These are phyloP conservation scores for Hypoxylon sp. DNA, from an alignment of 2,329 filamentous ascomycete genomes.

Conservation along the genomic window DNA sequence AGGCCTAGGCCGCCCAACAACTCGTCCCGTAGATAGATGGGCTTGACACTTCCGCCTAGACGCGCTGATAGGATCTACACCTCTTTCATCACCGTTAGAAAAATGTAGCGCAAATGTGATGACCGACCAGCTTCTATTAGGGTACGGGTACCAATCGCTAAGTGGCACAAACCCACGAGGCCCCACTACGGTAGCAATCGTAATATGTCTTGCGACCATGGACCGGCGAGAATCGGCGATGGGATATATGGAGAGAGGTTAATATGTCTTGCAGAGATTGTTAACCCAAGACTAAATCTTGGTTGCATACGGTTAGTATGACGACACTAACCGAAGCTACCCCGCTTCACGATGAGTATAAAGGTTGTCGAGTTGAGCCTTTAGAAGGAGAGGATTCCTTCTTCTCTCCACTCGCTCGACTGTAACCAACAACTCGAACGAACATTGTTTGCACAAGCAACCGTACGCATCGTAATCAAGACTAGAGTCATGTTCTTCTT, in stretches of 20 bases:
- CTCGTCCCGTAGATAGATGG: slow-evolving; percentile 1
- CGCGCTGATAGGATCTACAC: slow-evolving; percentile 24
- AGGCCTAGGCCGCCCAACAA: background rate
- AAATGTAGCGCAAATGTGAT: slow-evolving; percentile 24
- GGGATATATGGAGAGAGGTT: slow-evolving; percentile 24
- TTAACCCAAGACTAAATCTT: slow-evolving; percentile 22
- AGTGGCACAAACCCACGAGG: slow-evolving; percentile 23
- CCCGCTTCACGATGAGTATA: slow-evolving; percentile 46
- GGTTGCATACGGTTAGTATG: slow-evolving; percentile 41
- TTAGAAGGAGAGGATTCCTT: background rate
- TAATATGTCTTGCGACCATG: slow-evolving; percentile 27
- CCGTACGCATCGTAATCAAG: slow-evolving; percentile 47
- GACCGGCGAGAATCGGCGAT: slow-evolving; percentile 45
- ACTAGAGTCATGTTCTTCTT: slow-evolving; percentile 25
- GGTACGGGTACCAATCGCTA: slow-evolving; percentile 30
- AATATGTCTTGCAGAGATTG: slow-evolving; percentile 22
- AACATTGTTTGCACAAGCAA: slow-evolving; percentile 30
- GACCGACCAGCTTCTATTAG: slow-evolving; percentile 27
- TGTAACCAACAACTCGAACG: slow-evolving; percentile 16
- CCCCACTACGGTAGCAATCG: slow-evolving; percentile 40
- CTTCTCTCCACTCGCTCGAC: slow-evolving; percentile 22
- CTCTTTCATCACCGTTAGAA: slow-evolving; percentile 30
- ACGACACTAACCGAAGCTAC: slow-evolving; percentile 47
- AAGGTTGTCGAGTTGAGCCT: slow-evolving; percentile 22
- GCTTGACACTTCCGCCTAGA: slow-evolving; percentile 2